phyloP scores from a whole-genome alignment of 495 filamentous ascomycete species.

The Cenococcum geophilum region DNA sequence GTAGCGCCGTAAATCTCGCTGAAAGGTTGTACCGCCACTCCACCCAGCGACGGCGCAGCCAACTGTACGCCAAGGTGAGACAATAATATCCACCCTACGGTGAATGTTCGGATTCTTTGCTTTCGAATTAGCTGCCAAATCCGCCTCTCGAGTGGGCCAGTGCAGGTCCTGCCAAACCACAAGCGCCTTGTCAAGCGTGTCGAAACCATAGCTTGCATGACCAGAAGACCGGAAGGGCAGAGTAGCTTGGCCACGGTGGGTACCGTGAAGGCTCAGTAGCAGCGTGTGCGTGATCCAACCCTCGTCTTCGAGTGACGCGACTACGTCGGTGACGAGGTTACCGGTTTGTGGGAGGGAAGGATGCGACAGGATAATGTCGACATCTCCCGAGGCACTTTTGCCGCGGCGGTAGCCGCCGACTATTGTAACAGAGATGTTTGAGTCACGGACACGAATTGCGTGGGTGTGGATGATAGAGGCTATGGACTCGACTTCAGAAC shows the following conservation, averaged over 20 bases:
- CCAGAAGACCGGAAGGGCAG: constrained; percentile 44
- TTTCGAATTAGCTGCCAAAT: constrained; percentile 34
- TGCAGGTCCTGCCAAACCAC: constrained; percentile 87
- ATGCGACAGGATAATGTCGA: constrained; percentile 81
- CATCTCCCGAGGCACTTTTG: constrained; percentile 67
- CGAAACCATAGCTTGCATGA: constrained; percentile 57
- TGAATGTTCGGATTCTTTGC: constrained; percentile 67
- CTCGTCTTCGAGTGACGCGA: constrained; percentile 59
- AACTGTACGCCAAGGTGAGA: constrained; percentile 78
- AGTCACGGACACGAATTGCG: constrained; percentile 48
- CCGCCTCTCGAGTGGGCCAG: constrained; percentile 42
- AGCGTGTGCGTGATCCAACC: constrained; percentile 80
- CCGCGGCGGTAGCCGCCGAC: constrained; percentile 84
- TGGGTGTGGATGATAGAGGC: constrained; percentile 53
- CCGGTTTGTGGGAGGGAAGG: constrained; percentile 60
- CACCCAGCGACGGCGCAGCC: constrained; percentile 86
- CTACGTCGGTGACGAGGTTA: constrained; percentile 59
- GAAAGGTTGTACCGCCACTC: constrained; percentile 83
- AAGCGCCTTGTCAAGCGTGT: constrained; percentile 83
- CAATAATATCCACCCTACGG: constrained; percentile 87
- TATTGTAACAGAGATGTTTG: constrained; percentile 62
- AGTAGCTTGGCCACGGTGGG: constrained; percentile 64
- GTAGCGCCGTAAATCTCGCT: constrained; percentile 76
- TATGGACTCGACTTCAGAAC: constrained; percentile 69
- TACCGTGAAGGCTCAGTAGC: constrained; percentile 56